phyloP scores from a whole-genome alignment of 148 eudicot genomes.

The Rhododendron ferrugineum region DNA sequence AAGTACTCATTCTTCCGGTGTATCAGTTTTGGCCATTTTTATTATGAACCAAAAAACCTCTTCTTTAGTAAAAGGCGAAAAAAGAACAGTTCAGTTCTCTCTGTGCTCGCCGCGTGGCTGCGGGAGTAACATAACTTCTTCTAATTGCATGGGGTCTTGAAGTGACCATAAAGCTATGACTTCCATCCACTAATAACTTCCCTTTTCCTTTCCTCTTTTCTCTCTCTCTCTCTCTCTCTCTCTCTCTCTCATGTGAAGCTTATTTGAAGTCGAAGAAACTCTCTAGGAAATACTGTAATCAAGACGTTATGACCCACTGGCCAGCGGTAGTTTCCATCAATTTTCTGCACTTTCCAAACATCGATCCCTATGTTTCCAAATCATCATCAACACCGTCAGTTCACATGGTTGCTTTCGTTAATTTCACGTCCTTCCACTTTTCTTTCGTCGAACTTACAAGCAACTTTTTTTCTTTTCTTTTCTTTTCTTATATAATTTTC shows the following conservation, averaged over 20 bases:
- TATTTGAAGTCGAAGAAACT: slow-evolving; percentile 11
- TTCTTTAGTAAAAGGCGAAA: no score
- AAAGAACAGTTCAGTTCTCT: no score
- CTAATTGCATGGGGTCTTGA: neutral
- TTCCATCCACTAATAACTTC: neutral
- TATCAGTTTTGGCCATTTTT: slow-evolving; percentile 10
- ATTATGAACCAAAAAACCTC: no score
- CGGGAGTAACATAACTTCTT: no score
- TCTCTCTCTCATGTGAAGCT: slow-evolving; percentile 12
- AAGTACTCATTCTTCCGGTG: neutral
- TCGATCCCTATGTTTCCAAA: slow-evolving; percentile 7
- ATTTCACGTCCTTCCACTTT: neutral
- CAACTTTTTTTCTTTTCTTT: neutral
- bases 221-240: neutral
- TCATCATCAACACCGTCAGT: slow-evolving; percentile 1
- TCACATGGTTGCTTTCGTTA: slow-evolving; percentile 11
- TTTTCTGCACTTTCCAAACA: neutral
- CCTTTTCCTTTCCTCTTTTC: neutral
- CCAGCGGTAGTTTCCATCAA: slow-evolving; percentile 2
- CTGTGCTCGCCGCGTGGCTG: no score
- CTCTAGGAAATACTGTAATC: neutral
- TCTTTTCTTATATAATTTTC: neutral
- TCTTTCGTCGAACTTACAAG: slow-evolving; percentile 3
- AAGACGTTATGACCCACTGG: slow-evolving; percentile 9
- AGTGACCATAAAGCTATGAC: slow-evolving; percentile 4